Evolutionary conservation across 108 stramenopile species (phyloP).

Genomic region (Aurantiochytrium sp.): DNA sequence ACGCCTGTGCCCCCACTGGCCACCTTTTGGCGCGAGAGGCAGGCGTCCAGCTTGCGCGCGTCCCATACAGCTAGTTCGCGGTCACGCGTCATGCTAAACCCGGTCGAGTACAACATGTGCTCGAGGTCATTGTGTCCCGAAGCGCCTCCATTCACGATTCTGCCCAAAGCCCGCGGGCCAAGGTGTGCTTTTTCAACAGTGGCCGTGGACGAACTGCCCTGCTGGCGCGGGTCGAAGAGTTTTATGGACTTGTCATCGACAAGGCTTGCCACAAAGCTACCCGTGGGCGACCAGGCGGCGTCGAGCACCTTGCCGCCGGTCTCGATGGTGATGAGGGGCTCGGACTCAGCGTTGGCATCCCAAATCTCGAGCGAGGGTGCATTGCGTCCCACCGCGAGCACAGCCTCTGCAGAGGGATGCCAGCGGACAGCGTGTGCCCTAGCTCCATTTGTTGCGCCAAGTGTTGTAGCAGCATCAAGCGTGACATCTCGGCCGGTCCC

Average conservation of each 20-base stretch:
- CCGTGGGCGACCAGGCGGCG: neutral
- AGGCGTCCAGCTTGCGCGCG: neutral
- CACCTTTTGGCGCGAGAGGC: neutral
- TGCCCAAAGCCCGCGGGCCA: neutral
- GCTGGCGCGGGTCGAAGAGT: neutral
- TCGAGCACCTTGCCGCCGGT: neutral
- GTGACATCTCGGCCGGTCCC: neutral
- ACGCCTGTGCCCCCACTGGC: neutral
- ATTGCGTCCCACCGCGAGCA: neutral
- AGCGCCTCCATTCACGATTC: neutral
- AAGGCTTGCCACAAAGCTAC: neutral
- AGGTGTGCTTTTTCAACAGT: neutral
- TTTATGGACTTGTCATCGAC: conserved; percentile 1
- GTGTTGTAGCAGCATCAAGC: neutral
- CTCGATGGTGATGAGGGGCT: neutral
- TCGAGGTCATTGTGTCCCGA: neutral
- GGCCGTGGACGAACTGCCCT: neutral
- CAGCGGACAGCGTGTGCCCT: neutral
- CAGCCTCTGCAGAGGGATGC: neutral
- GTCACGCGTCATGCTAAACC: neutral
- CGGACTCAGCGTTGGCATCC: neutral
- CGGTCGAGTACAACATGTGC: neutral
- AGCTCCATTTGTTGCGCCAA: neutral
- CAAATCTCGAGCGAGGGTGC: neutral
- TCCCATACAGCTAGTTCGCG: conserved; percentile 14